Evolutionary conservation across 2,329 filamentous ascomycete species (phyloP).

Genomic region (Dactylellina drechsleri): DNA sequence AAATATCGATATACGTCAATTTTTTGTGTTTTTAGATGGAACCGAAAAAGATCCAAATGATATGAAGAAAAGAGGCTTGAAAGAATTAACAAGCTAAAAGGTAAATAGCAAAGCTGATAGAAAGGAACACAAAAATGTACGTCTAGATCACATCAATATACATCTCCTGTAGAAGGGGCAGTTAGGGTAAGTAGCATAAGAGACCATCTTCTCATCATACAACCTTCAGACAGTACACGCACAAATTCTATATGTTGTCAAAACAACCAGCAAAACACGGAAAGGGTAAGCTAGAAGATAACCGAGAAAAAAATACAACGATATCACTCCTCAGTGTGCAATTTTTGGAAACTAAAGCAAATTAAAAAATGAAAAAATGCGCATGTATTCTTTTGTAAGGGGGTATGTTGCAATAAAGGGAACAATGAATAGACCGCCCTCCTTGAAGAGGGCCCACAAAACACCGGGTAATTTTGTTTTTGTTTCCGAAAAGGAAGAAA

Average conservation of each 20-base stretch:
- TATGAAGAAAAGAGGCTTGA: neutral
- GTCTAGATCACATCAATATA: constrained; percentile 54
- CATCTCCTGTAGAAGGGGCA: constrained; percentile 23
- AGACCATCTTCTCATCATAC: constrained; percentile 38
- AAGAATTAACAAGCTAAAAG: neutral
- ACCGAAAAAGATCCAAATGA: constrained; percentile 2
- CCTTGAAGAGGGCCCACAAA: constrained; percentile 42
- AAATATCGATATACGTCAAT: constrained; percentile 6
- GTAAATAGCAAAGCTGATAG: neutral
- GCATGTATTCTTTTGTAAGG: constrained; percentile 55
- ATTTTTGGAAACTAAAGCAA: constrained; percentile 30
- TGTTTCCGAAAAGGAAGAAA: constrained; percentile 34
- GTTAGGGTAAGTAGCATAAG: neutral
- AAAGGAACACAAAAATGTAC: constrained; percentile 17
- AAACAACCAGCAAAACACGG: neutral
- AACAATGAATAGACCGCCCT: constrained; percentile 35
- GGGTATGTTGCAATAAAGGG: constrained; percentile 49
- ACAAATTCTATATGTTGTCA: constrained; percentile 45
- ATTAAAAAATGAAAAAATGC: constrained; percentile 24
- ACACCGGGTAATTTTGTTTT: constrained; percentile 50
- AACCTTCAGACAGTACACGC: constrained; percentile 31
- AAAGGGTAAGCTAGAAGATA: constrained; percentile 9
- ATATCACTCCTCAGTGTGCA: constrained; percentile 51
- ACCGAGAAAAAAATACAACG: constrained; percentile 12
- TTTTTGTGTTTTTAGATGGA: constrained; percentile 5